Conservation (phyloP, 1,284 basidiomycete genomes). For the Ustilago crameri region DNA sequence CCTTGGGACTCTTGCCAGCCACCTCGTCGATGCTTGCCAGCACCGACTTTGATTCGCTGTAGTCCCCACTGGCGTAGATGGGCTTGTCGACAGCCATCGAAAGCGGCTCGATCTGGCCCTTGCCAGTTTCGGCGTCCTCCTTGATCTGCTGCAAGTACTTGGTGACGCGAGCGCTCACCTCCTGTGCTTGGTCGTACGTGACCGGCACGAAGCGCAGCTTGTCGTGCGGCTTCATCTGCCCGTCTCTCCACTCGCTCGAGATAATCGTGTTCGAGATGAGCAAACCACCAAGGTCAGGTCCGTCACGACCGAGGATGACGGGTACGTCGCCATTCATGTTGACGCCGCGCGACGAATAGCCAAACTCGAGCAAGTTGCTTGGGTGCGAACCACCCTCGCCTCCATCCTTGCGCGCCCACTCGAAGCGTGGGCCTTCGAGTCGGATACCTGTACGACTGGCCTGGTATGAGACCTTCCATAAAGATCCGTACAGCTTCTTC, state of each 20-base stretch:
- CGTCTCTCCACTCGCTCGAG: slow-evolving; percentile 74
- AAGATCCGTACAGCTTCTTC: slow-evolving; percentile 14
- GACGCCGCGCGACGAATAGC: slow-evolving; percentile 75
- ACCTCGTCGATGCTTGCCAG: slow-evolving; percentile 12
- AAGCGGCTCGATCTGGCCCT: slow-evolving; percentile 8
- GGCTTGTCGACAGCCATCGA: slow-evolving; percentile 5
- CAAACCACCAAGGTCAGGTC: slow-evolving; percentile 71
- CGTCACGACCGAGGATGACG: slow-evolving; percentile 76
- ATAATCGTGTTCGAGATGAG: slow-evolving; percentile 72
- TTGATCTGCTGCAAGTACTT: slow-evolving; percentile 13
- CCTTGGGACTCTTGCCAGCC: slow-evolving; percentile 13
- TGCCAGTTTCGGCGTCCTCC: neutral
- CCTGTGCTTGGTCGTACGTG: slow-evolving; percentile 70
- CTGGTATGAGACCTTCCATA: slow-evolving; percentile 41
- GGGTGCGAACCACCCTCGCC: slow-evolving; percentile 80
- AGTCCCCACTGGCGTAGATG: slow-evolving; percentile 11
- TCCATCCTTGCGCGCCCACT: slow-evolving; percentile 75
- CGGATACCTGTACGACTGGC: slow-evolving; percentile 68
- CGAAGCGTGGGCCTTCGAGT: slow-evolving; percentile 47
- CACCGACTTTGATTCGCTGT: slow-evolving; percentile 8
- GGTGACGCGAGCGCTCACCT: slow-evolving; percentile 42
- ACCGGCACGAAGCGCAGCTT: slow-evolving; percentile 73
- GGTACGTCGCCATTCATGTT: slow-evolving; percentile 79
- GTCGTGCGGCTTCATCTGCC: slow-evolving; percentile 74
- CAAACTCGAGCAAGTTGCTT: slow-evolving; percentile 78